A percentile compares a stretch with the other conserved stretches of the same genome.
Conservation (phyloP, 202 grass and related monocot genomes). For the Schoenoplectus tabernaemontani region DNA sequence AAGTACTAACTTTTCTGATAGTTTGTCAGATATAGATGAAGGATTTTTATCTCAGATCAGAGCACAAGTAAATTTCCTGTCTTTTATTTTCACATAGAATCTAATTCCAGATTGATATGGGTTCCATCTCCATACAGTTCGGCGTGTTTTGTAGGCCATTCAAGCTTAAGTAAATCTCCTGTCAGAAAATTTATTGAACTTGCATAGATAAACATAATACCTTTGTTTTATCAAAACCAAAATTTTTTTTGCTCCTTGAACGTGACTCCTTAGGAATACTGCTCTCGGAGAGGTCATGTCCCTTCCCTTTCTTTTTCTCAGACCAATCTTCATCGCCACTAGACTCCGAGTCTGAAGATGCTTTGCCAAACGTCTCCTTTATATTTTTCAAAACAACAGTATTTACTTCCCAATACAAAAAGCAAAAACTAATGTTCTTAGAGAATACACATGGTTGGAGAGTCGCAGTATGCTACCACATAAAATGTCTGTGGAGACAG, state of each 20-base stretch:
- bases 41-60: neutral
- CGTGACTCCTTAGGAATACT: constrained; percentile 21
- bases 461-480: neutral
- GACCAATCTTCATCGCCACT: constrained; percentile 78
- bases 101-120: neutral
- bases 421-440: neutral
- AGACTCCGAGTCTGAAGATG: constrained; percentile 49
- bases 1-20: too few species aligned
- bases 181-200: neutral
- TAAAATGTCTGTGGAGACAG: neutral
- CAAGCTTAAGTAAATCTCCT: neutral
- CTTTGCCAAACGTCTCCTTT: constrained; percentile 54
- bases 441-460: neutral
- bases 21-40: neutral
- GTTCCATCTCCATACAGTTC: neutral
- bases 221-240: constrained; percentile 20
- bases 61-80: neutral
- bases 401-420: constrained; percentile 5
- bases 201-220: constrained; percentile 23
- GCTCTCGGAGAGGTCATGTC: constrained; percentile 25
- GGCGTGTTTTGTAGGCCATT: neutral
- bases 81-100: neutral
- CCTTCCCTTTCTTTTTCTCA: constrained; percentile 38
- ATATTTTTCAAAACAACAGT: constrained; percentile 26
- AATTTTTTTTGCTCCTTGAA: constrained; percentile 11